Evolutionary conservation across 768 basidiomycete genomes (phyloP).

Genomic region (Dendrothele bispora): DNA sequence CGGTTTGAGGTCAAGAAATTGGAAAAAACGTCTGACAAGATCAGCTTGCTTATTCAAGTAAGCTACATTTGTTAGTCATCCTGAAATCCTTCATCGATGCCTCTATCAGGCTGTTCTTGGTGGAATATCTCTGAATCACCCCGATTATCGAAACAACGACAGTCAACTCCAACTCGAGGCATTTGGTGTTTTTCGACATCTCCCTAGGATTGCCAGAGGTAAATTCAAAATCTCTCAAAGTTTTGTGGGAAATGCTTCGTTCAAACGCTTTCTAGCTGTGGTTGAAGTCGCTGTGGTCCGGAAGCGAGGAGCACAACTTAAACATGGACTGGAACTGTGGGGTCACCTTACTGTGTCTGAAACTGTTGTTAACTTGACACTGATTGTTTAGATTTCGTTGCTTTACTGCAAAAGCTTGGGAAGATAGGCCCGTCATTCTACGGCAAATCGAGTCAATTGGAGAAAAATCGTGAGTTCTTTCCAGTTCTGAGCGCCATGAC

Average conservation of each 20-base stretch:
- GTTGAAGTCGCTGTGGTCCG: slow-evolving; percentile 75
- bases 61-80: background rate
- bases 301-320: slow-evolving; percentile 64
- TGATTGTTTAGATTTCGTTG: slow-evolving; percentile 60
- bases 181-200: slow-evolving; percentile 69
- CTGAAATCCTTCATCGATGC: background rate
- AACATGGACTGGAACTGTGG: slow-evolving; percentile 75
- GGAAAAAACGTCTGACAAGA: slow-evolving; percentile 73
- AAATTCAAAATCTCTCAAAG: slow-evolving; percentile 2
- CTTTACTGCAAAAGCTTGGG: slow-evolving; percentile 87
- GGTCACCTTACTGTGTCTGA: slow-evolving; percentile 20
- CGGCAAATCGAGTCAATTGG: slow-evolving; percentile 90
- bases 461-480: slow-evolving; percentile 77
- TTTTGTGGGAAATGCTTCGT: too few relatives aligned
- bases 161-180: slow-evolving; percentile 75
- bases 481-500: background rate
- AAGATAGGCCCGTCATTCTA: slow-evolving; percentile 80
- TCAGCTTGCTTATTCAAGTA: slow-evolving; percentile 80
- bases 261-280: slow-evolving; percentile 49
- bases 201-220: slow-evolving; percentile 78
- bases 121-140: slow-evolving; percentile 63
- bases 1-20: slow-evolving; percentile 74
- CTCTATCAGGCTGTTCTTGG: slow-evolving; percentile 62
- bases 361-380: background rate
- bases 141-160: slow-evolving; percentile 71